phyloP scores from a whole-genome alignment of 2,329 filamentous ascomycete genomes.

The Venturia pyrina region DNA sequence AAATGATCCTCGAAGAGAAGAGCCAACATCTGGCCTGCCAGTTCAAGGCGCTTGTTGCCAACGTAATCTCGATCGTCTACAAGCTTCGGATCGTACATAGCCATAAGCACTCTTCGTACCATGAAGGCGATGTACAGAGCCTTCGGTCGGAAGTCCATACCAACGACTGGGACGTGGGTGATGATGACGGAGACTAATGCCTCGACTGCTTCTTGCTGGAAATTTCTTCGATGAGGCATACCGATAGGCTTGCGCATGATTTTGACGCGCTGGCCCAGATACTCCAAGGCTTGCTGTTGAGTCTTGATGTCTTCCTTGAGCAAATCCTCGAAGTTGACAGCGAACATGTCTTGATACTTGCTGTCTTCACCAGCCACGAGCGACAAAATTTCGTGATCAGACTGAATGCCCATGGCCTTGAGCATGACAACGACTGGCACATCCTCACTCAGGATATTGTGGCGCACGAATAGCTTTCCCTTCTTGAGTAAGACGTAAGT shows the following conservation, averaged over 20 bases:
- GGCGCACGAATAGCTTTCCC: slow-evolving; percentile 76
- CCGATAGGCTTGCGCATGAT: slow-evolving; percentile 61
- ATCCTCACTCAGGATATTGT: slow-evolving; percentile 87
- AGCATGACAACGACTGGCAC: slow-evolving; percentile 91
- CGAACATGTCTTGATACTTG: slow-evolving; percentile 87
- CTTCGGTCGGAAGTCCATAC: slow-evolving; percentile 93
- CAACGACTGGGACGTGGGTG: slow-evolving; percentile 84
- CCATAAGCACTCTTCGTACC: slow-evolving; percentile 93
- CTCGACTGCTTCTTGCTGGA: slow-evolving; percentile 85
- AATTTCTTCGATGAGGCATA: slow-evolving; percentile 54
- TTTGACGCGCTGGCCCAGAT: slow-evolving; percentile 77
- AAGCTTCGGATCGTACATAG: slow-evolving; percentile 75
- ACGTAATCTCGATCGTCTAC: slow-evolving; percentile 97
- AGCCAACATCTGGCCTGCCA: slow-evolving; percentile 89
- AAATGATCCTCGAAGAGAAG: slow-evolving; percentile 95
- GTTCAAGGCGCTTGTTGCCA: slow-evolving; percentile 89
- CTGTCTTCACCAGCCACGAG: slow-evolving; percentile 82
- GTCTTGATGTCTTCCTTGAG: slow-evolving; percentile 77
- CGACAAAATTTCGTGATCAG: slow-evolving; percentile 89
- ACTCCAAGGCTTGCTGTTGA: slow-evolving; percentile 91
- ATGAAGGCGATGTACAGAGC: slow-evolving; percentile 94
- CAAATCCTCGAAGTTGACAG: slow-evolving; percentile 90
- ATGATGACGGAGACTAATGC: slow-evolving; percentile 88
- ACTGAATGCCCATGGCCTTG: slow-evolving; percentile 86
- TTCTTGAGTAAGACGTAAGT: slow-evolving; percentile 94